These are phyloP conservation scores for Takashimella koratensis DNA, from an alignment of 1,284 basidiomycete genomes.

Conservation along the genomic window DNA sequence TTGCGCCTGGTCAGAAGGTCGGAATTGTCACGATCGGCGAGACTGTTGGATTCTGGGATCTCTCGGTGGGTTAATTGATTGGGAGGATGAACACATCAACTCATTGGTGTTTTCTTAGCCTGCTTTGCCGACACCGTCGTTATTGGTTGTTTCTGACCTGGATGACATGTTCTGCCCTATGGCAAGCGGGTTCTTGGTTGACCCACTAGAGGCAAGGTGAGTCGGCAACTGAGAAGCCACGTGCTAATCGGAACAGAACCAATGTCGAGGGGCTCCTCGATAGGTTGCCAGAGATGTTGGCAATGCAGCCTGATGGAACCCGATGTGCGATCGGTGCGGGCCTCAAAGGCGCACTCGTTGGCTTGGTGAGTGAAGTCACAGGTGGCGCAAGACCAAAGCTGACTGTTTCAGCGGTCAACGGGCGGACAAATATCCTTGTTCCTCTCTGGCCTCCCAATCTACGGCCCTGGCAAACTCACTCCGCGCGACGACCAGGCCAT, in stretches of 20 bases:
- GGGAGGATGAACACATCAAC: neutral
- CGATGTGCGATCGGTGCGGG: constrained; percentile 73
- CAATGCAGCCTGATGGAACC: constrained; percentile 48
- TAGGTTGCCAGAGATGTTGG: constrained; percentile 64
- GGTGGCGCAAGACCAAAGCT: constrained; percentile 1
- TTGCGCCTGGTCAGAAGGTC: constrained; percentile 51
- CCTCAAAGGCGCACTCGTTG: constrained; percentile 67
- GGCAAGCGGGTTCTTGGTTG: constrained; percentile 70
- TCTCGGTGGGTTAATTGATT: constrained; percentile 63
- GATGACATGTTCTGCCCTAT: constrained; percentile 88
- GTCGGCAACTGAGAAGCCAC: constrained; percentile 15
- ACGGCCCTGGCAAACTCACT: constrained; percentile 69
- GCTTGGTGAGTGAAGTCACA: constrained; percentile 58
- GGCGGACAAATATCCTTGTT: constrained; percentile 88
- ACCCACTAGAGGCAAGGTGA: constrained; percentile 67
- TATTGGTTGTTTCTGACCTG: constrained; percentile 84
- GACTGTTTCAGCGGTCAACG: constrained; percentile 58
- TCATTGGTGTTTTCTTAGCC: constrained; percentile 51
- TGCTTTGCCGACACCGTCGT: constrained; percentile 59
- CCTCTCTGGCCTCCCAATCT: constrained; percentile 69
- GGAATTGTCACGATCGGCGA: constrained; percentile 83
- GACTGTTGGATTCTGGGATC: constrained; percentile 82
- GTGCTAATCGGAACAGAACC: constrained; percentile 17
- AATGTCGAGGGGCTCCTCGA: constrained; percentile 53
- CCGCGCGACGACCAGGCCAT: constrained; percentile 64